Percentiles rank a stretch among this genome's conserved stretches.
Conservation (phyloP, 2,329 filamentous ascomycete species). For the Cladosporium sp. region DNA sequence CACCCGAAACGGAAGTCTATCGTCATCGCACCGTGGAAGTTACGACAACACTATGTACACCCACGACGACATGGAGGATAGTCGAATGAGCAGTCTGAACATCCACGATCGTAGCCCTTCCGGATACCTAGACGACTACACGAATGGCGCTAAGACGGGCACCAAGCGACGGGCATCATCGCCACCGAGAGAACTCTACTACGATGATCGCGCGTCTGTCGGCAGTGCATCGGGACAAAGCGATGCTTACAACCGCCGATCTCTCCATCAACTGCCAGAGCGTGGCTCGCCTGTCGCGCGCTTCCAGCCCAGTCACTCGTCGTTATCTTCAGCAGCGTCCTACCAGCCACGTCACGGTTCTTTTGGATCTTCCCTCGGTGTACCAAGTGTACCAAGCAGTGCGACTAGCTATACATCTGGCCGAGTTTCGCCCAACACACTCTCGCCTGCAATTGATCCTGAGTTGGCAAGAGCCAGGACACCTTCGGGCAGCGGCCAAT, state of each 20-base stretch:
- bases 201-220: conserved; percentile 47
- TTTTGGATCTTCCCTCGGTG: conserved; percentile 59
- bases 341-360: conserved; percentile 61
- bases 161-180: conserved; percentile 66
- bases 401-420: conserved; percentile 65
- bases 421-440: conserved; percentile 59
- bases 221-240: conserved; percentile 44
- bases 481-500: conserved; percentile 53
- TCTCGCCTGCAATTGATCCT: conserved; percentile 59
- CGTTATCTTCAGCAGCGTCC: conserved; percentile 63
- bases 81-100: conserved; percentile 52
- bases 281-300: conserved; percentile 45
- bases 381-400: conserved; percentile 62
- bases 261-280: conserved; percentile 57
- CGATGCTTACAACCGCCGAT: conserved; percentile 57
- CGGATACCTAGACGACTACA: conserved; percentile 45
- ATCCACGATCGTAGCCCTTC: conserved; percentile 55
- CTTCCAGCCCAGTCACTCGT: conserved; percentile 41
- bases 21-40: conserved; percentile 59
- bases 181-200: conserved; percentile 56
- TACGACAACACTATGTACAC: conserved; percentile 62
- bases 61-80: conserved; percentile 55
- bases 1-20: conserved; percentile 45
- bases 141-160: conserved; percentile 49
- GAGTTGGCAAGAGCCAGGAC: conserved; percentile 44